Evolutionary conservation across 1,284 basidiomycete species (phyloP).

Genomic region (Trichosporon coremiiforme): DNA sequence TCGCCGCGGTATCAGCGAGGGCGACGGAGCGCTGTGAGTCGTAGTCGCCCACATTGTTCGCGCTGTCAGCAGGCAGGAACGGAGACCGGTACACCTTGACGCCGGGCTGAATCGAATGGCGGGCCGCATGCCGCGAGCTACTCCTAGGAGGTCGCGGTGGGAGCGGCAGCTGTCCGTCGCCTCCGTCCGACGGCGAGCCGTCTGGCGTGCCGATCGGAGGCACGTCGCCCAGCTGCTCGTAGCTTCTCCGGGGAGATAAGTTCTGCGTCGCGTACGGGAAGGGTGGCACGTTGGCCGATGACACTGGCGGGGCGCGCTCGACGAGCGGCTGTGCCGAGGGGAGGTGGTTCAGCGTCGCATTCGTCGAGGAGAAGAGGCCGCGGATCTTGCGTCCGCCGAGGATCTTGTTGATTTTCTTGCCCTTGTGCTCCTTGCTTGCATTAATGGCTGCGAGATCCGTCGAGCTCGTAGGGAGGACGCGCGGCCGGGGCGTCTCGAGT

Average conservation of each 20-base stretch:
- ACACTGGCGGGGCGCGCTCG: conserved; percentile 31
- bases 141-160: conserved; percentile 15
- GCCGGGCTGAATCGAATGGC: conserved; percentile 38
- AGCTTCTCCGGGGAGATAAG: conserved; percentile 10
- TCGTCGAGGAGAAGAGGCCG: conserved; percentile 42
- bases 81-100: conserved; percentile 38
- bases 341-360: conserved; percentile 23
- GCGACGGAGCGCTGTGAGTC: conserved; percentile 19
- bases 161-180: not conserved
- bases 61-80: conserved; percentile 30
- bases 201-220: not conserved
- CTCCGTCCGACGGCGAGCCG: not conserved
- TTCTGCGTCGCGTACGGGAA: not conserved
- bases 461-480: not conserved
- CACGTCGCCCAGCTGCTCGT: not conserved
- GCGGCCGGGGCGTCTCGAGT: conserved; percentile 19
- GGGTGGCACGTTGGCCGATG: conserved; percentile 23
- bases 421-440: conserved; percentile 37
- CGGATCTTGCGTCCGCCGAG: conserved; percentile 45
- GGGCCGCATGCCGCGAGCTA: not conserved
- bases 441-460: not conserved
- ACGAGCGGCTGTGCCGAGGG: conserved; percentile 18
- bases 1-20: conserved; percentile 30
- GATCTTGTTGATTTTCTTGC: conserved; percentile 45
- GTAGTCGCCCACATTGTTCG: not conserved